These are phyloP conservation scores for Gymnopilus junonius DNA, from an alignment of 768 basidiomycete genomes.

Conservation along the genomic window DNA sequence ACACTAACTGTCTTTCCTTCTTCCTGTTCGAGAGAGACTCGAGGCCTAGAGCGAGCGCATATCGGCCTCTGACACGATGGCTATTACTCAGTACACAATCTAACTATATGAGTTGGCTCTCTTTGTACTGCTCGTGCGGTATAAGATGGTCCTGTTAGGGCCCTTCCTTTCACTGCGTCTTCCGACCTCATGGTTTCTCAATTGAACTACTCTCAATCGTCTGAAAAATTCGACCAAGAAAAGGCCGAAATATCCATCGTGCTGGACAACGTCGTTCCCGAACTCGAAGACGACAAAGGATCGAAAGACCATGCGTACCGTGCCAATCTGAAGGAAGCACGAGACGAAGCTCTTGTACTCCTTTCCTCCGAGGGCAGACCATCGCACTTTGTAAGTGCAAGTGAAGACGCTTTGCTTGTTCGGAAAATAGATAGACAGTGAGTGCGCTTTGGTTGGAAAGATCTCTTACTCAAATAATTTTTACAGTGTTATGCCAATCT, in stretches of 20 bases:
- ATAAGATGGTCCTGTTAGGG: not conserved
- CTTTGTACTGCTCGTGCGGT: slow-evolving; percentile 17
- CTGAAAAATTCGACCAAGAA: not conserved
- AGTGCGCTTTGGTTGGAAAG: not conserved
- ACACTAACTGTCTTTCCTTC: not conserved
- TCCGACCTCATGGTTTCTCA: not conserved
- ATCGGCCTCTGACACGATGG: not conserved
- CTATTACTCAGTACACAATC: not conserved
- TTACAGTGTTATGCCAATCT: slow-evolving; percentile 10
- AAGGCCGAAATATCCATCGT: not conserved
- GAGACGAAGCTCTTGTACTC: slow-evolving; percentile 7
- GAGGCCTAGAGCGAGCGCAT: not conserved
- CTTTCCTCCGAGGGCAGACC: not conserved
- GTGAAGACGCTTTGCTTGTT: slow-evolving; percentile 5
- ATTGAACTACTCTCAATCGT: not conserved
- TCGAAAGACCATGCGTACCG: not conserved
- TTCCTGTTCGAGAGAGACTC: not conserved
- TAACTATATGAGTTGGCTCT: not conserved
- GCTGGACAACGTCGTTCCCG: not conserved
- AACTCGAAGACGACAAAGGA: not conserved
- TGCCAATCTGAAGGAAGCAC: not conserved
- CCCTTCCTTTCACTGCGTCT: not conserved
- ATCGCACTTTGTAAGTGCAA: not conserved
- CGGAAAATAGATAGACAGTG: slow-evolving; percentile 16
- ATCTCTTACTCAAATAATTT: not conserved